Evolutionary conservation across 73 alveolate genomes (phyloP), one percentile per base, ranked within the genome.

Genomic region (Symbiodinium pilosum): DNA sequence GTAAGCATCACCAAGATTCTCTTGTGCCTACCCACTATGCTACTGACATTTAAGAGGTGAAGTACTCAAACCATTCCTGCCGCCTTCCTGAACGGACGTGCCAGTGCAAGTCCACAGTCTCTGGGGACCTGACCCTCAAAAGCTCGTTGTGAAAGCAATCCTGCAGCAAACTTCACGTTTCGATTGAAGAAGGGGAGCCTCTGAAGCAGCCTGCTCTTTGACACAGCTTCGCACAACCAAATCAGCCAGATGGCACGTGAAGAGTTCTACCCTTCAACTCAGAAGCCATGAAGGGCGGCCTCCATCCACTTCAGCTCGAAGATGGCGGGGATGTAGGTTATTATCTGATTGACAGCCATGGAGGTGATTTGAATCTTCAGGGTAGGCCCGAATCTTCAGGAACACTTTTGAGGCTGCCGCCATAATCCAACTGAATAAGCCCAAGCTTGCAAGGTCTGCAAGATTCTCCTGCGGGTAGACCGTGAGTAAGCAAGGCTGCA

Each of bases 241-340:
- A n/a, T n/a, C n/a, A n/a, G n/a, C n/a, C n/a, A n/a, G n/a, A n/a
- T n/a, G n/a, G n/a, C n/a, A n/a, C 28, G 69, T 12, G 9, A 9
- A 9, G 69, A 52, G 20, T 12, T 20, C 69, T 20, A 52, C 30
- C 77, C 34, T 59, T 59, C 59, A 47, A 47, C 59, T 47, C 77
- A 26, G 30, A 26, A 4, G 36, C 34, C 77, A 20, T 59, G 36
- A 59, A 26, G n/a, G 77, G 32, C 77, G 8, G 43, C 92, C 92
- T 84, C n/a, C 92, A 84, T 84, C 73, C 69, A 84, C 43, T 84
- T n/a, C 73, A 84, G 44, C 42, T 84, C n/a, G 92, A 84, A 84
- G 73, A 84, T 41, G 34, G 92, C 75, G 34, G 92, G 92, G 42
- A 43, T 30, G 69, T 41, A 84, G 21, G 43, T 43, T 42, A 84